Percentiles rank a stretch among this genome's conserved stretches.
Conservation (phyloP, 306 rosid species). For the Sphenostylis stenocarpa region DNA sequence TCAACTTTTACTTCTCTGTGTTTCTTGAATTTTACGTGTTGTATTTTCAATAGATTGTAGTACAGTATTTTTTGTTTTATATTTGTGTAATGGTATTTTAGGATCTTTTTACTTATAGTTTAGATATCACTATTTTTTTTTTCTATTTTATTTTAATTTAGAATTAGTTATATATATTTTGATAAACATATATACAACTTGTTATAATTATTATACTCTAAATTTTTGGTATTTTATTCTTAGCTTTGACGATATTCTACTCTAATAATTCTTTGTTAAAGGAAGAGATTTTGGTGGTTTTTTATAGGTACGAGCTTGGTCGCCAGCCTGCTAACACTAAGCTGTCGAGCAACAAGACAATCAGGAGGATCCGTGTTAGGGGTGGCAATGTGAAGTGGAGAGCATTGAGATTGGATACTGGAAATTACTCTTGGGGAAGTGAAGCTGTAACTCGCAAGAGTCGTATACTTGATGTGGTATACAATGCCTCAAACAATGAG, state of each 20-base stretch:
- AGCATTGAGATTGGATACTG: slow-evolving; percentile 59
- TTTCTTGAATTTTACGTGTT: background rate
- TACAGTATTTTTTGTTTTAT: background rate
- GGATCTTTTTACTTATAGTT: too few species aligned
- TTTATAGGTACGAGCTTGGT: slow-evolving; percentile 57
- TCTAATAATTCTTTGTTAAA: background rate
- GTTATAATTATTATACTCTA: background rate
- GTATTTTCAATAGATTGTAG: too few species aligned
- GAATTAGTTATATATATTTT: background rate
- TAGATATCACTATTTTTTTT: too few species aligned
- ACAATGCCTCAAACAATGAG: slow-evolving; percentile 63
- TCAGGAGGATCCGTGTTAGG: slow-evolving; percentile 53
- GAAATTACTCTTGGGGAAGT: slow-evolving; percentile 60
- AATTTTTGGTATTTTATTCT: background rate
- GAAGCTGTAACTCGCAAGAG: slow-evolving; percentile 58
- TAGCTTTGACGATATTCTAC: background rate
- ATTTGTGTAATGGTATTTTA: too few species aligned
- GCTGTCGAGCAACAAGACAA: slow-evolving; percentile 57
- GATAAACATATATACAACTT: background rate
- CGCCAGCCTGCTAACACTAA: slow-evolving; percentile 61
- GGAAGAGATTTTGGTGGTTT: background rate
- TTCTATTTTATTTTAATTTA: too few species aligned
- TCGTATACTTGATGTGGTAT: slow-evolving; percentile 56
- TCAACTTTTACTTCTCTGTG: background rate
- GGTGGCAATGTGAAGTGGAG: slow-evolving; percentile 71